A percentile compares a stretch with the other conserved stretches of the same genome.
phyloP scores from a whole-genome alignment of 352 stramenopile species.

The Phytophthora gonapodyides region DNA sequence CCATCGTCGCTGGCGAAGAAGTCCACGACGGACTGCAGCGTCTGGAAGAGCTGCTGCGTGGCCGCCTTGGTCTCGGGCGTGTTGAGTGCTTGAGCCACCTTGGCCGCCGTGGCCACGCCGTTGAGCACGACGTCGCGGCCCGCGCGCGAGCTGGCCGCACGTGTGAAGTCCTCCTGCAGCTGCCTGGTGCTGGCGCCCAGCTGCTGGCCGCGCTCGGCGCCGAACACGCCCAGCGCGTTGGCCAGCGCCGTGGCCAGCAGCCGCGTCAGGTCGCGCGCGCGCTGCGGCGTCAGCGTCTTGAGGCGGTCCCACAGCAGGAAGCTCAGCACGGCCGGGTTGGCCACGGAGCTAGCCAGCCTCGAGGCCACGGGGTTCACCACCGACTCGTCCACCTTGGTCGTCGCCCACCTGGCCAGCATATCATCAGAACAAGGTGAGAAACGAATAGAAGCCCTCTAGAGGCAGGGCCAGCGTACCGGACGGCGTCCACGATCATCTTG shows the following conservation, averaged over 20 bases:
- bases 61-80: slow-evolving; percentile 73
- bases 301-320: slow-evolving; percentile 73
- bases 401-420: slow-evolving; percentile 44
- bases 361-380: slow-evolving; percentile 63
- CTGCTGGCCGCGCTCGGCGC: slow-evolving; percentile 50
- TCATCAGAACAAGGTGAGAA: neutral
- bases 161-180: slow-evolving; percentile 58
- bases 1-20: slow-evolving; percentile 73
- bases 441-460: neutral
- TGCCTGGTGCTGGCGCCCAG: slow-evolving; percentile 42
- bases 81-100: slow-evolving; percentile 71
- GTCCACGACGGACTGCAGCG: slow-evolving; percentile 71
- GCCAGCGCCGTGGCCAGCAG: slow-evolving; percentile 57
- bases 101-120: slow-evolving; percentile 59
- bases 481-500: slow-evolving; percentile 49
- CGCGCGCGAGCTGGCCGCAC: slow-evolving; percentile 49
- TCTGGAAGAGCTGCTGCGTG: slow-evolving; percentile 63
- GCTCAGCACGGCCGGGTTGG: slow-evolving; percentile 77
- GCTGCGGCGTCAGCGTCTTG: slow-evolving; percentile 77
- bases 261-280: slow-evolving; percentile 69
- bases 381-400: slow-evolving; percentile 56
- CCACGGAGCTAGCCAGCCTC: slow-evolving; percentile 66
- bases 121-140: slow-evolving; percentile 73
- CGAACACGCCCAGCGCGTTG: slow-evolving; percentile 61
- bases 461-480: slow-evolving; percentile 36